A percentile compares a stretch with the other conserved stretches of the same genome.
These are phyloP conservation scores for Clarireedia hainanense DNA, from an alignment of 2,329 filamentous ascomycete genomes.

Conservation along the genomic window DNA sequence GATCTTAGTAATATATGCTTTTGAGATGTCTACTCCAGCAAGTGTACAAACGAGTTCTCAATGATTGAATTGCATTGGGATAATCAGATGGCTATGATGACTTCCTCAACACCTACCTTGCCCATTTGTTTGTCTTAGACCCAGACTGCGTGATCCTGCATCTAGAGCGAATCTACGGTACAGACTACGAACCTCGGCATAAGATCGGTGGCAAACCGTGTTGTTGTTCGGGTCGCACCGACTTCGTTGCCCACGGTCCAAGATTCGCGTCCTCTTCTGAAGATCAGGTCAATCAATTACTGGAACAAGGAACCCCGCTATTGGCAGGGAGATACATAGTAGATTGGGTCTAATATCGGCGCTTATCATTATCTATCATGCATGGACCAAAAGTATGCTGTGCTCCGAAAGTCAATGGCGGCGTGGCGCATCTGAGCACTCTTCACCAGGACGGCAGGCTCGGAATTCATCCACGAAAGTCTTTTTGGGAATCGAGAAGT, in stretches of 20 bases:
- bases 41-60: no score
- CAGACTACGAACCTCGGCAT: no score
- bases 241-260: background rate
- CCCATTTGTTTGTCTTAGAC: slow-evolving; percentile 13
- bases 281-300: background rate
- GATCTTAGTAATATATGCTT: no score
- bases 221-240: no score
- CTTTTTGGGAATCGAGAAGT: background rate
- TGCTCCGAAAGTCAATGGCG: background rate
- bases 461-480: background rate
- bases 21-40: no score
- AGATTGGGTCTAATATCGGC: background rate
- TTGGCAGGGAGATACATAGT: background rate
- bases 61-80: no score
- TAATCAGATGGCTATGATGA: slow-evolving; percentile 29
- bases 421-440: no score
- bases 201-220: no score
- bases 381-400: background rate
- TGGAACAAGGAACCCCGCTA: background rate
- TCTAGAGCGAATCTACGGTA: no score
- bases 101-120: slow-evolving; percentile 53
- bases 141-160: no score
- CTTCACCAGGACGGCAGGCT: no score
- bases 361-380: background rate
- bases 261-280: background rate